Evolutionary conservation across 495 filamentous ascomycete species (phyloP), one percentile per base, ranked within the genome.

Genomic region (Lasiosphaeria miniovina): DNA sequence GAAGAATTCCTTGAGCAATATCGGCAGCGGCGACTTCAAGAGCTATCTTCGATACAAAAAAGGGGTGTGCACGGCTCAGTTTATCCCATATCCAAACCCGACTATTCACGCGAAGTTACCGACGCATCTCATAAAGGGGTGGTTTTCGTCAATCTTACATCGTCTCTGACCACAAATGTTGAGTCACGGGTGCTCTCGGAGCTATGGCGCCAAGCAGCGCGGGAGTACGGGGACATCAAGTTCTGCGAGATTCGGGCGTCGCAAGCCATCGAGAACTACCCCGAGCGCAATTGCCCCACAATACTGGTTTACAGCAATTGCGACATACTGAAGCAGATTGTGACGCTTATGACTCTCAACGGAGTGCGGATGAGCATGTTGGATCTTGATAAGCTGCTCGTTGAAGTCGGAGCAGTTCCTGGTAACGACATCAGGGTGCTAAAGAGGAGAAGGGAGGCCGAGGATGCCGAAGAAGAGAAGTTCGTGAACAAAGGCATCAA

Each of bases 181-280:
- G 91, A 97, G 74, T 95, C 91, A 3, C 82, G 88, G 36, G 74
- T 95, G 2, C 69, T 97, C 64, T 86, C 87, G 12, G 86, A 94
- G 66, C 77, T 97, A n/a, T 99, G 94, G 93, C 80, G 88, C 24
- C 83, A 89, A 67, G 76, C 92, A 59, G 94, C 94, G 14, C 73
- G 71, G 57, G 90, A 90, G 67, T 98, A 87, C 67, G 90, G 90
- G 35, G 92, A 99, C 59, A 74, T 98, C 69, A 99, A 99, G 75
- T 99, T 99, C 77, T 97, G 93, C 71, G 91, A 99, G 74, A 98
- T 99, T 49, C 81, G 86, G 64, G 94, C 85, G 3, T 87, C 92
- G 68, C 86, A 96, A 83, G 96, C 94, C 58, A 96, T 99, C 66
- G 94, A 98, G 75, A 88, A 88, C 24, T 99, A 98, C 71, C 94